Conservation (phyloP, 441 rosid genomes). For the Mallotus repandus region DNA sequence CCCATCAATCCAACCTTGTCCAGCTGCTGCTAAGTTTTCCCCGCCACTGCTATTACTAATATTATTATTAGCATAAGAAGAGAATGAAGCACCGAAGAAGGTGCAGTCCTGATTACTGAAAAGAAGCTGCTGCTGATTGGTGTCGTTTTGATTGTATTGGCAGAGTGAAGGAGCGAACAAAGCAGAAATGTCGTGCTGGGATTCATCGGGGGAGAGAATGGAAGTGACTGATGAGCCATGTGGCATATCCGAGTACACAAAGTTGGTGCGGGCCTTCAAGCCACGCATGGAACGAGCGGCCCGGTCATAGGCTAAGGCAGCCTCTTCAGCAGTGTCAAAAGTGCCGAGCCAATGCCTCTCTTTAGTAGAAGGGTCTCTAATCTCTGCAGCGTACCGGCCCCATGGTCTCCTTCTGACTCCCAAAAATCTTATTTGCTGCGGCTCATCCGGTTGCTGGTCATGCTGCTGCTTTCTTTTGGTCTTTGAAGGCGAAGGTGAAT, state of each 20-base stretch:
- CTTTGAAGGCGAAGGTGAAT: constrained; percentile 44
- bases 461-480: constrained; percentile 49
- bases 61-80: too few species aligned
- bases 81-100: constrained; percentile 7
- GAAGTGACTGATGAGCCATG: constrained; percentile 75
- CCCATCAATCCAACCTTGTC: not conserved
- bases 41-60: not conserved
- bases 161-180: constrained; percentile 32
- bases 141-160: constrained; percentile 2
- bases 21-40: not conserved
- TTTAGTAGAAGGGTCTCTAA: constrained; percentile 67
- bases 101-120: constrained; percentile 27
- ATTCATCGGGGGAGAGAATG: constrained; percentile 74
- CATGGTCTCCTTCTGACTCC: constrained; percentile 87
- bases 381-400: constrained; percentile 67
- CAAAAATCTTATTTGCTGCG: constrained; percentile 46
- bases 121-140: constrained; percentile 25
- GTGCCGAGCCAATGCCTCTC: constrained; percentile 74
- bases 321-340: constrained; percentile 65
- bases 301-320: constrained; percentile 82
- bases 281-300: constrained; percentile 82
- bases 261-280: constrained; percentile 78
- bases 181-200: constrained; percentile 45
- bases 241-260: constrained; percentile 83
- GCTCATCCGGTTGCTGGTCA: constrained; percentile 19